Evolutionary conservation across 2,329 filamentous ascomycete genomes (phyloP), one percentile per base, ranked within the genome.

Genomic region (Leptosphaerulina australis): DNA sequence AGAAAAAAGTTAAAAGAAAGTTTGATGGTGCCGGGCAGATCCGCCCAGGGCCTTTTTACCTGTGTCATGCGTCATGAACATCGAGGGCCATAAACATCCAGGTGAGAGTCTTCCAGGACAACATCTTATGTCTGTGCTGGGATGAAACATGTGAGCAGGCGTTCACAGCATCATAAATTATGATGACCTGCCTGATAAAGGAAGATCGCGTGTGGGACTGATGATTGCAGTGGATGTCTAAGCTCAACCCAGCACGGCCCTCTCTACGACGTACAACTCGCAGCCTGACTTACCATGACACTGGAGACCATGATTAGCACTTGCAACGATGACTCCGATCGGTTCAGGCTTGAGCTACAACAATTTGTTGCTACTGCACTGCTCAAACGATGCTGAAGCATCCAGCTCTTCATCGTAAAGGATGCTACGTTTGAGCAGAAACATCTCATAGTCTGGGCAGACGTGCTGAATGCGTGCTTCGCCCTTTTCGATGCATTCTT

Each of bases 381-480:
- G 41, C 40, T 62, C 37, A 44, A 75, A 75, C 1, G 64, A 49
- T 15, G 50, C 50, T 2, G 50, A 55, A 2, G 62, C 55, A 39
- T 55, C 50, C 31, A 72, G 54, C 20, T 53, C 26, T 40, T 65
- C 57, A 44, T 75, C 72, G 47, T 70, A 74, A 21, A 76, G 44
- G 2, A 75, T 57, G 43, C 67, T 72, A 40, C 71, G 59, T 47
- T 75, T 70, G 44, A 75, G 60, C 33, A 76, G 49, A 31, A 72
- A 69, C 65, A 74, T 71, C 3, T 67, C 70, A 10, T 71, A 69
- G 52, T 74, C 71, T 1, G 67, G 70, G 49, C 64, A 75, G 0
- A 73, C 72, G 33, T 65, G 60, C 29, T 71, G 55, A 21, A 75
- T 68, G 22, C 72, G 68, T 14, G 60, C 53, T 43, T 66, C 45